A percentile compares a stretch with the other conserved stretches of the same genome.
These are phyloP conservation scores for Coprinopsis strossmayeri DNA, from an alignment of 768 basidiomycete genomes.

Conservation along the genomic window DNA sequence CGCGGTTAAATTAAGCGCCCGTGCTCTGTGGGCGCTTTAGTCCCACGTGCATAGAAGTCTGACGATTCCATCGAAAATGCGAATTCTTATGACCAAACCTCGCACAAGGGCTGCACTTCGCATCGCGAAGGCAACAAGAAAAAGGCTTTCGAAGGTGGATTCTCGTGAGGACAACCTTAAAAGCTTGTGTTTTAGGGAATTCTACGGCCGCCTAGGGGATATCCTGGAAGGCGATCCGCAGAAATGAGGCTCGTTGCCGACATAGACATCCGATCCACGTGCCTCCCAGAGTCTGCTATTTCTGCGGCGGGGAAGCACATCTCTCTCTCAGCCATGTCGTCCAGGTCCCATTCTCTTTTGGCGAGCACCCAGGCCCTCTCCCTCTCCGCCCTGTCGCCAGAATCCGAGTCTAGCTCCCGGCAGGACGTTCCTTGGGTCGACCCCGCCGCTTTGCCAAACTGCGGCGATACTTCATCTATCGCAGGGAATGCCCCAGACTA, in stretches of 20 bases:
- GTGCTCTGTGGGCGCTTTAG: too few relatives aligned
- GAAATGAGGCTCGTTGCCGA: conserved; percentile 20
- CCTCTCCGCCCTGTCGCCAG: not conserved
- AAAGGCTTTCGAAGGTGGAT: not conserved
- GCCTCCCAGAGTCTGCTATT: too few relatives aligned
- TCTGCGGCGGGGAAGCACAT: too few relatives aligned
- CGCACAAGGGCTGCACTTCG: not conserved
- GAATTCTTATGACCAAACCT: too few relatives aligned
- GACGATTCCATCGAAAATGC: too few relatives aligned
- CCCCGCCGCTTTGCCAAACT: conserved; percentile 53
- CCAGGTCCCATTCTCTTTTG: not conserved
- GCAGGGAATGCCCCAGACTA: conserved; percentile 56
- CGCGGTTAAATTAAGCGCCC: too few relatives aligned
- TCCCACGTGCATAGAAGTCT: too few relatives aligned
- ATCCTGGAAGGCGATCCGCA: conserved; percentile 33
- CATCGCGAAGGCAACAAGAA: conserved; percentile 21
- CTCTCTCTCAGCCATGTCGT: too few relatives aligned
- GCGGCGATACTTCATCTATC: conserved; percentile 49
- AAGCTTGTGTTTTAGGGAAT: too few relatives aligned
- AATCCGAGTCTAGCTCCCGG: too few relatives aligned
- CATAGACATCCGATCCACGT: not conserved
- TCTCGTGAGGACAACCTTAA: not conserved
- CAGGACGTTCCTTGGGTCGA: conserved; percentile 58
- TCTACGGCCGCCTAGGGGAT: too few relatives aligned
- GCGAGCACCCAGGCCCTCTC: not conserved